Percentiles rank a stretch among this genome's conserved stretches.
phyloP scores from a whole-genome alignment of 2,329 filamentous ascomycete genomes.

The Zopfia rhizophila region DNA sequence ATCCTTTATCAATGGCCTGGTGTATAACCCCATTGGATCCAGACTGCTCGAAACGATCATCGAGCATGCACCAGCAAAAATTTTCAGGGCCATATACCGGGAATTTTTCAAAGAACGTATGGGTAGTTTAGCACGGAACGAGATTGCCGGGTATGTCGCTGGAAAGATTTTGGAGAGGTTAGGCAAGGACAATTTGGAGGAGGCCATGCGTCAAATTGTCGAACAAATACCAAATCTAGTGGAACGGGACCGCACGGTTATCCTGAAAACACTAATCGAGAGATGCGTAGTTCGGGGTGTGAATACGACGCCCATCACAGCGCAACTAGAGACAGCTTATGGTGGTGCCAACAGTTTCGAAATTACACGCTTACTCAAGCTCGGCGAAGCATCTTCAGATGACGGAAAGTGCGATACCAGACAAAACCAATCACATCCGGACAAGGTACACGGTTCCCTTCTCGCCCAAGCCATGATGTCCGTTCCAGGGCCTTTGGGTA shows the following conservation, averaged over 20 bases:
- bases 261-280: slow-evolving; percentile 85
- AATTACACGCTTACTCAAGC: slow-evolving; percentile 69
- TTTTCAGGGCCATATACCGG: slow-evolving; percentile 88
- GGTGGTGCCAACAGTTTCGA: slow-evolving; percentile 61
- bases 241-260: slow-evolving; percentile 77
- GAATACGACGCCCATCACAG: slow-evolving; percentile 65
- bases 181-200: slow-evolving; percentile 84
- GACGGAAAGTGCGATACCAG: slow-evolving; percentile 44
- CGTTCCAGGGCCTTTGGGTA: slow-evolving; percentile 74
- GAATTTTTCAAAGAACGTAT: slow-evolving; percentile 84
- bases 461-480: slow-evolving; percentile 82
- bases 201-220: slow-evolving; percentile 75
- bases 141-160: slow-evolving; percentile 88
- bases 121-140: slow-evolving; percentile 84
- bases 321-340: slow-evolving; percentile 68
- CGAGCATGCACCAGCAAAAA: slow-evolving; percentile 80
- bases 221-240: slow-evolving; percentile 79
- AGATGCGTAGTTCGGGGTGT: slow-evolving; percentile 76
- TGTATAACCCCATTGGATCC: slow-evolving; percentile 92
- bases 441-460: slow-evolving; percentile 83
- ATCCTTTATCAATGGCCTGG: slow-evolving; percentile 82
- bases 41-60: slow-evolving; percentile 89
- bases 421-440: slow-evolving; percentile 42
- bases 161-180: slow-evolving; percentile 84
- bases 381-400: slow-evolving; percentile 60